phyloP scores from a whole-genome alignment of 2,329 filamentous ascomycete genomes.

The Cryoendolithus antarcticus region DNA sequence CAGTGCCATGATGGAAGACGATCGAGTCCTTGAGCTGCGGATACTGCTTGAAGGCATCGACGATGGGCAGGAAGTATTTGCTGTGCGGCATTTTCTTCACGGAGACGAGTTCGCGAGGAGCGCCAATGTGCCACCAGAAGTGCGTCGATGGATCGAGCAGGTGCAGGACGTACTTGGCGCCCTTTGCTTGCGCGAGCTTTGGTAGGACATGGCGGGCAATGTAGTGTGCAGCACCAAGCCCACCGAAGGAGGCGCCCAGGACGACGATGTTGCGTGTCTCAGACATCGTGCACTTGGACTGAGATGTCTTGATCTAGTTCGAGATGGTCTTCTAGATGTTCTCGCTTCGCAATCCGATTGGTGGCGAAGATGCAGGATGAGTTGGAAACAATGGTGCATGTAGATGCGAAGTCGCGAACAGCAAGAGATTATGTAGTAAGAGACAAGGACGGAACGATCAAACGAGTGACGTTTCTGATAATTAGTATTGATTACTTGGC shows the following conservation, averaged over 20 bases:
- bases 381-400: background rate
- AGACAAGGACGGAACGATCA: too few species aligned
- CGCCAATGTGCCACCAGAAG: conserved; percentile 41
- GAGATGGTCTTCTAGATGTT: too few species aligned
- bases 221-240: conserved; percentile 41
- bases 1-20: conserved; percentile 37
- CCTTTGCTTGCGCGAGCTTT: conserved; percentile 16
- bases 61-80: conserved; percentile 38
- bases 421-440: too few species aligned
- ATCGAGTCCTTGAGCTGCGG: conserved; percentile 24
- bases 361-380: too few species aligned
- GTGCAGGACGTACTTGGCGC: conserved; percentile 37
- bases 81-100: conserved; percentile 34
- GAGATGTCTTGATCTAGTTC: too few species aligned
- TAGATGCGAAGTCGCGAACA: too few species aligned
- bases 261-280: conserved; percentile 36
- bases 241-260: conserved; percentile 42
- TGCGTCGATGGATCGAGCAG: conserved; percentile 41
- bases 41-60: conserved; percentile 40
- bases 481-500: too few species aligned
- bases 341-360: too few species aligned
- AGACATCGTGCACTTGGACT: conserved; percentile 9
- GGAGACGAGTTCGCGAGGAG: conserved; percentile 41
- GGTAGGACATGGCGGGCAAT: conserved; percentile 41
- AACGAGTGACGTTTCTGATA: too few species aligned